Conservation (phyloP, 805 yeast genomes). For the Candida railenensis region DNA sequence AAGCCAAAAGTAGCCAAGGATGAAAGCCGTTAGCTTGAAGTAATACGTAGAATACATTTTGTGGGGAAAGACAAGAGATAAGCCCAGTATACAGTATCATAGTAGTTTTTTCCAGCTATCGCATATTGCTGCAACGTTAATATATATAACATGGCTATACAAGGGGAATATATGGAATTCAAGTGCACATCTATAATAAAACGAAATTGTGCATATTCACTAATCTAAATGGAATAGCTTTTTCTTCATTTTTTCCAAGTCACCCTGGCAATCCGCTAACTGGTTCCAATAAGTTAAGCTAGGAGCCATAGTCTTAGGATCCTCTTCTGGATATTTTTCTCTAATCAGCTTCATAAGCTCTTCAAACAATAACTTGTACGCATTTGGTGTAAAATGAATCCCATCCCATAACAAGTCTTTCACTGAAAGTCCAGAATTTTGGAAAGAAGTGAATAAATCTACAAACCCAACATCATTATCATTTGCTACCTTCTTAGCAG, state of each 20-base stretch:
- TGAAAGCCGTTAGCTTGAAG: neutral
- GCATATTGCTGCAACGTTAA: too few relatives aligned
- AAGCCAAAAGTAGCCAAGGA: neutral
- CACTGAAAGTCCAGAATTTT: conserved; percentile 28
- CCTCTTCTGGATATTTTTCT: conserved; percentile 30
- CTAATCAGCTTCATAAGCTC: conserved; percentile 15
- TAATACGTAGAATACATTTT: neutral
- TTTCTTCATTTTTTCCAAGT: conserved; percentile 11
- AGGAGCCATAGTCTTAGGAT: conserved; percentile 38
- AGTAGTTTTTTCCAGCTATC: too few relatives aligned
- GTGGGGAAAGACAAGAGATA: neutral
- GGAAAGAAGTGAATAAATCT: conserved; percentile 49
- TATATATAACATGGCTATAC: too few relatives aligned
- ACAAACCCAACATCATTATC: conserved; percentile 55
- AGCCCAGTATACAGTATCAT: neutral
- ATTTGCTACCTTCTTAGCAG: conserved; percentile 44
- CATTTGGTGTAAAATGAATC: conserved; percentile 56
- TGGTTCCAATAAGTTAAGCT: conserved; percentile 44
- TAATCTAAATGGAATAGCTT: neutral
- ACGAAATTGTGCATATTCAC: neutral
- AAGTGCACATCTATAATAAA: too few relatives aligned
- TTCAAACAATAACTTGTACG: conserved; percentile 50
- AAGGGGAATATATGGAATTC: too few relatives aligned
- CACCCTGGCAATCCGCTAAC: conserved; percentile 5
- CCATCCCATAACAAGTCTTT: conserved; percentile 48